Base-by-base conservation (phyloP, 164 flowering plant genomes). In the Chimonanthus salicifolius region DNA sequence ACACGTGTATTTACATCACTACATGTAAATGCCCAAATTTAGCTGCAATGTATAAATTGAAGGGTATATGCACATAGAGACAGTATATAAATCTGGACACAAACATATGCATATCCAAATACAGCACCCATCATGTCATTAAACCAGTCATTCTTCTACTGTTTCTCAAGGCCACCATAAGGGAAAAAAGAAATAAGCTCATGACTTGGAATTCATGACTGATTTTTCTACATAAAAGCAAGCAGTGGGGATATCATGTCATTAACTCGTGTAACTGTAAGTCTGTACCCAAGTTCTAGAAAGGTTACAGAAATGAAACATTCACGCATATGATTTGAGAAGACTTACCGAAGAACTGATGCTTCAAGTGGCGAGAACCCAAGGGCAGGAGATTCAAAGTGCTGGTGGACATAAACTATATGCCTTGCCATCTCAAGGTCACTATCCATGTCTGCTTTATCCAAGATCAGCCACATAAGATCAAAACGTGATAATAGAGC, bases 371-470 rank as follows among this genome's bases (percentile, higher is more conserved):
- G 98, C 77, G 92, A 82, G 80, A 94, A 96, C 62, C 98, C 99
- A 78, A 94, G 97, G 71, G 94, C 90, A 67, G 99, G 99, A 74
- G 97, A 89, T 82, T 92, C 92, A 78, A 78, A 87, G 15, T 88
- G 86, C 85, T 94, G 97, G 81, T 96, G 99, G 71, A 96, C 99
- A 83, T 88, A 86, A 49, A 92, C 84, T 64, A 96, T 87, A 81
- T 94, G 99, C 84, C 95, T 90, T 45, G 98, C 99, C 96, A 96
- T 66, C 82, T 96, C 97, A 82, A 94, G 94, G 82, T 96, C 98
- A 76, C 83, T 89, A 62, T 96, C 98, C 99, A 96, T 94, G 78
- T 96, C 99, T 49, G 99, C 99, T 73, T 88, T 81, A 79, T 96
- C 99, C 15, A 96, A 83, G 77, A 96, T 96, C 82, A 96, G 74